Conservation (phyloP, 2,329 filamentous ascomycete species). For the Colletotrichum australisinense region DNA sequence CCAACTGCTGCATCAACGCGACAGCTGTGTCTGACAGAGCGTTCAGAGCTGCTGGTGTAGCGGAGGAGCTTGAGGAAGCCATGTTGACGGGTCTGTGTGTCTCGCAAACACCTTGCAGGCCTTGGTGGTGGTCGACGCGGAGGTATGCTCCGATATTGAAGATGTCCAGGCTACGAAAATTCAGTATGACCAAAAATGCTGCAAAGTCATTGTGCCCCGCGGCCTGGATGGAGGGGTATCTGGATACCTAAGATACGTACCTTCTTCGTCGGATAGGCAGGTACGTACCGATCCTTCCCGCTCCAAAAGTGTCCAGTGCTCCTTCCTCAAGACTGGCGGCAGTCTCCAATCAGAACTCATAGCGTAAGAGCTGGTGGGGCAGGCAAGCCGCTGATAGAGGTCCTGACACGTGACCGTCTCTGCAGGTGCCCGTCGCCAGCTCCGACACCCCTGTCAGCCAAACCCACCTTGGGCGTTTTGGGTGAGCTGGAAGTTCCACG, state of each 20-base stretch:
- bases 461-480: constrained; percentile 36
- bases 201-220: constrained; percentile 37
- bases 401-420: constrained; percentile 29
- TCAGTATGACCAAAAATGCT: background rate
- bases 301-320: background rate
- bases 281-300: background rate
- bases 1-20: constrained; percentile 54
- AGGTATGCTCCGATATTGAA: background rate
- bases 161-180: background rate
- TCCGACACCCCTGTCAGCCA: constrained; percentile 19
- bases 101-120: background rate
- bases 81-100: background rate
- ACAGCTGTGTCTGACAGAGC: constrained; percentile 50
- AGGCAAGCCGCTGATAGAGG: background rate
- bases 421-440: constrained; percentile 11
- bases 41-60: constrained; percentile 52
- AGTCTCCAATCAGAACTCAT: background rate
- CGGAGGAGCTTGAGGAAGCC: constrained; percentile 31
- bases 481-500: constrained; percentile 39
- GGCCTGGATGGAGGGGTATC: constrained; percentile 34
- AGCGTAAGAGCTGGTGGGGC: background rate
- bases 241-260: constrained; percentile 32
- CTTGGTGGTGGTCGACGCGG: background rate
- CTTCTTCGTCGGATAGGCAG: background rate
- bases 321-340: background rate